Base-by-base conservation (phyloP, 345 rosid genomes). In the Lagerstroemia speciosa region DNA sequence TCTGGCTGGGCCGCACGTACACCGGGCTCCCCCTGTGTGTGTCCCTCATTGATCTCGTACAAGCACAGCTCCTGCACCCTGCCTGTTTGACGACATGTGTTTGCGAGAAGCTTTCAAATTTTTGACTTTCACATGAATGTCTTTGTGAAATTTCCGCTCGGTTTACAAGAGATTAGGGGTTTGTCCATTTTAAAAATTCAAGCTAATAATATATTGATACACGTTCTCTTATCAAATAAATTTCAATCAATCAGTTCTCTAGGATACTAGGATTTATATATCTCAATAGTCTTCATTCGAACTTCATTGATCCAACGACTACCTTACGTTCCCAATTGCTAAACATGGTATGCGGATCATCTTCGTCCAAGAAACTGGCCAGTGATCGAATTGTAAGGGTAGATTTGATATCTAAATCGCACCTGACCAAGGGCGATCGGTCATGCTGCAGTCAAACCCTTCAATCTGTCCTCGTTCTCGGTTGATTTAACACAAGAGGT, bases 21-120 rank as follows among this genome's bases (percentile, higher is more conserved):
- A 83, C 86, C 7, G 87, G 90, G 81, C 87, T 83, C 30, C 71
- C 78, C 34, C 87, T 69, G 73, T 85, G 87, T 69, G 73, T 85
- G 87, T 50, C 76, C 52, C 76, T 85, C 87, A 68, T 85, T 83
- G 55, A 85, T 73, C 75, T 85, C 90, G 43, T 85, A 85, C 6
- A 83, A 86, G 46, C 43, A 37, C 14, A 85, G 77, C 69, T 83
- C 83, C 67, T 86, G 86, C 22, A 83, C 81, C 27, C 63, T 58
- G 5, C 63, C 63, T 58, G 63, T 27, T 58, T 34, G 34, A 30
- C 19, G 30, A 30, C 29, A 57, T 57, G 62, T 5, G n/a, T 16
- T 2, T 58, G n/a, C n/a, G 0, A 58, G 34, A 30, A 29, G 10
- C 15, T 10, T 58, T 30, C 20, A 30, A 30, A n/a, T 24, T 48